A percentile compares a stretch with the other conserved stretches of the same genome.
Evolutionary conservation across 108 stramenopile species (phyloP).

Genomic region (Aureococcus anophagefferens): DNA sequence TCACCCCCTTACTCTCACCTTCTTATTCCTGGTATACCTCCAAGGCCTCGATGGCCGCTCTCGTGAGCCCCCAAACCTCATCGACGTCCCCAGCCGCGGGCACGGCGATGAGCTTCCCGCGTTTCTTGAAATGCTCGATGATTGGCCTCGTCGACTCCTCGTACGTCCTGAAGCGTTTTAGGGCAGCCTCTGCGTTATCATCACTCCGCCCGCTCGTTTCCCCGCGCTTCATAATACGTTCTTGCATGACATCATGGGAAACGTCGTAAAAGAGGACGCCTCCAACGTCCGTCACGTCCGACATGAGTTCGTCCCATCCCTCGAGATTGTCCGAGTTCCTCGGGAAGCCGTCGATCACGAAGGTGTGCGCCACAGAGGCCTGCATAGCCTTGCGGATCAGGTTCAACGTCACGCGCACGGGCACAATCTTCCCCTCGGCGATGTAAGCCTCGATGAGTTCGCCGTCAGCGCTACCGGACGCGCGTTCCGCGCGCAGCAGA

Average conservation of each 20-base stretch:
- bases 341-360: conserved; percentile 96
- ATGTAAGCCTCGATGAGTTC: conserved; percentile 72
- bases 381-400: conserved; percentile 74
- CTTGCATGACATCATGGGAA: conserved; percentile 65
- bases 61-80: conserved; percentile 13
- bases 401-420: conserved; percentile 70
- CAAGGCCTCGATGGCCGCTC: conserved; percentile 1
- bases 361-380: conserved; percentile 30
- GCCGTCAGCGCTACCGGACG: conserved; percentile 59
- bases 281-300: conserved; percentile 21
- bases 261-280: conserved; percentile 77
- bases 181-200: conserved; percentile 73
- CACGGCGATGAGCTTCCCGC: conserved; percentile 16
- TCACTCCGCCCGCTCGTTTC: conserved; percentile 82
- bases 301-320: conserved; percentile 74
- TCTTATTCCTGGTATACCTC: no score
- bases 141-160: conserved; percentile 60
- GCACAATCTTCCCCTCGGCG: conserved; percentile 77
- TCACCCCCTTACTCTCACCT: no score
- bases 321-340: conserved; percentile 74
- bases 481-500: conserved; percentile 75
- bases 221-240: conserved; percentile 66
- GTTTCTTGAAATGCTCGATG: conserved; percentile 15
- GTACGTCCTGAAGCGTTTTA: conserved; percentile 77
- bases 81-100: conserved; percentile 9